Evolutionary conservation across 1,139 yeast species (phyloP), one percentile per base, ranked within the genome.

Genomic region (Hanseniaspora gamundiae): DNA sequence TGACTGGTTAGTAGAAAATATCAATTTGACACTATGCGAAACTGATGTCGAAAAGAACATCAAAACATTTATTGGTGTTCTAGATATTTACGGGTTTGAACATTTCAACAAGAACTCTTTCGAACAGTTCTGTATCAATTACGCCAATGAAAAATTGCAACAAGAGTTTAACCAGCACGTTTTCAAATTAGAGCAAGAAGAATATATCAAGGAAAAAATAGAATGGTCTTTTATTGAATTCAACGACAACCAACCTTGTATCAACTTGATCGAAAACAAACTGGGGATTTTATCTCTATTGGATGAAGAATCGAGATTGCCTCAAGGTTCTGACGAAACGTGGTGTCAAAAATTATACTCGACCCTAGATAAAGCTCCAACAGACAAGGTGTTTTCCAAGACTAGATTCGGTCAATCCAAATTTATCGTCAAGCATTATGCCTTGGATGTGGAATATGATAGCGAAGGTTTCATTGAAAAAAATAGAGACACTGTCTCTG

Each of bases 81-180:
- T 91, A 58, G 99, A 91, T 78, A 91, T 91, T 55, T 88, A 88
- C 61, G 98, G 98, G 36, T 91, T 91, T 61, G 98, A 91, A 64
- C 96, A 88, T 67, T 91, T 91, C 61, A 88, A 86, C 56, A 79
- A 74, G 57, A 91, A 91, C 64, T 87, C 96, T 7, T 91, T 91
- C 57, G 98, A 91, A 66, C 98, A 91, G 62, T 88, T 91, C 65
- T 91, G 98, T 67, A 91, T 91, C 66, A 91, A 91, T 61, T 91
- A 91, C 62, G 97, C 98, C 42, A 91, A 91, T 64, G 98, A 91
- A 67, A 91, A 91, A 65, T 72, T 91, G 54, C 98, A 91, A 65
- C 98, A 91, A 65, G 97, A 88, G 61, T 91, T 91, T 64, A 91
- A 88, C 59, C 97, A 88, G 64, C 97, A 91, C 60, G 97, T 91